A percentile compares a stretch with the other conserved stretches of the same genome.
Conservation (phyloP, 768 basidiomycete genomes). For the Crucibulum laeve region DNA sequence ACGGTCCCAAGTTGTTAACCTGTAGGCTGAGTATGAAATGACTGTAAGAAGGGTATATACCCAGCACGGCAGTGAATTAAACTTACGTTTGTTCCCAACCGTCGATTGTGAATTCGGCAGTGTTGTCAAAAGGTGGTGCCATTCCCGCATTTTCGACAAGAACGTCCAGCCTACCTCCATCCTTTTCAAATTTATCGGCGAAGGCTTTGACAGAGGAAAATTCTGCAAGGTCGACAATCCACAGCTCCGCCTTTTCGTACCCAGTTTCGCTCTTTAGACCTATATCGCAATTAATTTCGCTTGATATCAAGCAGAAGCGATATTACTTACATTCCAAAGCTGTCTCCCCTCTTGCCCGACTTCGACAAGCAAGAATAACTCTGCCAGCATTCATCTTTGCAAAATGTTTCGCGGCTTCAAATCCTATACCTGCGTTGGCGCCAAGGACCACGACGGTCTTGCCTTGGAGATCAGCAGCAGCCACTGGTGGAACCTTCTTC, state of each 20-base stretch:
- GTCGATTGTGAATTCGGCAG: slow-evolving; percentile 26
- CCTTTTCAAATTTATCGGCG: slow-evolving; percentile 25
- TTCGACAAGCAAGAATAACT: slow-evolving; percentile 36
- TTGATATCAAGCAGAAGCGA: not conserved
- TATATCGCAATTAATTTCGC: slow-evolving; percentile 6
- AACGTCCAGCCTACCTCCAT: slow-evolving; percentile 33
- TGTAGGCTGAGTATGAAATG: slow-evolving; percentile 32
- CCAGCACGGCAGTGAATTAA: too few relatives aligned
- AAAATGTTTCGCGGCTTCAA: slow-evolving; percentile 42
- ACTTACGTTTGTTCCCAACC: slow-evolving; percentile 37
- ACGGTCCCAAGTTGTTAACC: slow-evolving; percentile 38
- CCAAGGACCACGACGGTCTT: slow-evolving; percentile 47
- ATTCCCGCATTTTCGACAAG: slow-evolving; percentile 38
- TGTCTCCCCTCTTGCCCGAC: slow-evolving; percentile 25
- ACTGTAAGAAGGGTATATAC: not conserved
- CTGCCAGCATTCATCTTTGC: slow-evolving; percentile 37
- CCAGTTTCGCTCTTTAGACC: slow-evolving; percentile 27
- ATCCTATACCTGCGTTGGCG: slow-evolving; percentile 48
- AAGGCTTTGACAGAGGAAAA: slow-evolving; percentile 38
- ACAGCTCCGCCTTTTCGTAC: slow-evolving; percentile 28
- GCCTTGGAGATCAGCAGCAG: slow-evolving; percentile 30
- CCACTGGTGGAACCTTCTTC: slow-evolving; percentile 20
- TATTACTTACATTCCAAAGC: slow-evolving; percentile 28
- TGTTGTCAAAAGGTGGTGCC: slow-evolving; percentile 6
- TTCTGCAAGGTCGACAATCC: slow-evolving; percentile 36